Percentiles rank a stretch among this genome's conserved stretches.
phyloP scores from a whole-genome alignment of 176 grass and related monocot species.

The Musa itinerans region DNA sequence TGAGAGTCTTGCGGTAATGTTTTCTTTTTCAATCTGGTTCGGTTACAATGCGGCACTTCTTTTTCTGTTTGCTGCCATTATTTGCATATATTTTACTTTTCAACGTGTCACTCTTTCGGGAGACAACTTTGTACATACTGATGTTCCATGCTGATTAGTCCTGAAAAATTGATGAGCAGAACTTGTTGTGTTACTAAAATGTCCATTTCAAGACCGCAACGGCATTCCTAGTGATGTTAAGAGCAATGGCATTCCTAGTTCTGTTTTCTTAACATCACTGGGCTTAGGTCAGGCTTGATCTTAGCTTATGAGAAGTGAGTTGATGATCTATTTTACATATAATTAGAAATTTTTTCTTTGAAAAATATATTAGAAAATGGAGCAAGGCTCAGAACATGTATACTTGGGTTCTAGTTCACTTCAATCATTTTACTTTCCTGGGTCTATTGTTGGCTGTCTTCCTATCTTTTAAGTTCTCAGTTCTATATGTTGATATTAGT shows the following conservation, averaged over 20 bases:
- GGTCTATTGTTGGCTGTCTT: background rate
- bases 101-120: background rate
- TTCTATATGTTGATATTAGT: background rate
- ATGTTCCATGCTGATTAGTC: background rate
- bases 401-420: background rate
- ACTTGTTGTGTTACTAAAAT: background rate
- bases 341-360: background rate
- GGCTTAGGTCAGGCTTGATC: background rate
- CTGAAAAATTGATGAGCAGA: background rate
- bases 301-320: background rate
- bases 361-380: background rate
- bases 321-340: background rate
- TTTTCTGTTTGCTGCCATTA: background rate
- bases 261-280: background rate
- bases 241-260: too few relatives aligned
- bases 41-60: background rate
- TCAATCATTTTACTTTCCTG: background rate
- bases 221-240: background rate
- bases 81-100: constrained; percentile 1
- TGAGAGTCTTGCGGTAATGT: constrained; percentile 81
- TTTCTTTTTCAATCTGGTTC: constrained; percentile 5
- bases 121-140: background rate
- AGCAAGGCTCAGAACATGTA: background rate
- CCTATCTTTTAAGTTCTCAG: background rate
- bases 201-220: background rate